Base-by-base conservation (phyloP, 1,139 yeast genomes). In the Suhomyces ambrosiae region DNA sequence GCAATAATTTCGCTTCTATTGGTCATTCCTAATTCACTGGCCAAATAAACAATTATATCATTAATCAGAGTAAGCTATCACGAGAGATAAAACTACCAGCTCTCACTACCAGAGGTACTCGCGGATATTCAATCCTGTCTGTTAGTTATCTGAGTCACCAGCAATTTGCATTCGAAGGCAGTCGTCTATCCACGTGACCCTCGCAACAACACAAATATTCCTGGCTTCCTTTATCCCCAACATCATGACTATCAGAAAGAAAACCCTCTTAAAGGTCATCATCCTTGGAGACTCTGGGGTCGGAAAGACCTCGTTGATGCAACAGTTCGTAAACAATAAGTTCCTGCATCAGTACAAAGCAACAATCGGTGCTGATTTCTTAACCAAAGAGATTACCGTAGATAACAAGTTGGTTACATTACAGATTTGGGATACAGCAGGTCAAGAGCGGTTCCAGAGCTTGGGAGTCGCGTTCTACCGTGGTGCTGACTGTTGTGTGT, bases 381-480 rank as follows among this genome's bases (percentile, higher is more conserved):
- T 90, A 47, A 92, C 97, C 30, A 90, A 90, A 61, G 97, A 92
- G 56, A 80, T 92, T 42, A 69, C 75, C 17, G 77, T 92, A 41
- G 97, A 92, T 60, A 92, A 83, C 58, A 80, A 85, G 51, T 76
- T 78, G 47, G 90, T 84, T 9, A 82, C 89, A 19, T 75, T 86
- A 73, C 96, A 92, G 71, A 81, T 92, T 39, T 92, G 98, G 98
- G 98, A 92, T 60, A 92, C 98, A 29, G 98, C 98, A 3, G 98
- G 98, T 21, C 98, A 92, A 69, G 98, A 92, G 65, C 73, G 98
- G 50, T 92, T 92, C 71, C 98, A 92, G 65, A 83, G 95, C 44
- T 73, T 92, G 47, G 98, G 98, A 12, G 97, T 92, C 31, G 98
- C 98, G 1, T 92, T 92, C 61, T 92, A 92, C 63, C 75, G 98